Evolutionary conservation across 371 early-diverging fungal genomes (phyloP).

Genomic region (Mortierella sp.): DNA sequence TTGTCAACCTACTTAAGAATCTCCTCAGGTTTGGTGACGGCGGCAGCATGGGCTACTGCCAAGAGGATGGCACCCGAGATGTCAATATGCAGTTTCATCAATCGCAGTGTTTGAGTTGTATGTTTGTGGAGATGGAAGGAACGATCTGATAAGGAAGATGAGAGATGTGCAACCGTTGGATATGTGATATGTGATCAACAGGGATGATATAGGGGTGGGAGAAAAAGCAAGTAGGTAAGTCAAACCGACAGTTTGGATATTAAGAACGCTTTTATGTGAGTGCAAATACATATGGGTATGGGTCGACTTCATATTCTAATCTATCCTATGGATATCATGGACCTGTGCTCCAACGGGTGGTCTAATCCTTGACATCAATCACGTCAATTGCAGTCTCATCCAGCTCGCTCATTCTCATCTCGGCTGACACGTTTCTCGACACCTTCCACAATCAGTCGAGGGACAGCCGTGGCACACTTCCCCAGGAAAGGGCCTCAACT

Average conservation of each 20-base stretch:
- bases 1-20: slow-evolving; percentile 29
- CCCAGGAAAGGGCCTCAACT: slow-evolving; percentile 16
- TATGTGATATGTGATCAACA: too few relatives aligned
- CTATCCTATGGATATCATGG: not conserved
- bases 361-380: not conserved
- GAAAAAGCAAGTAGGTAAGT: too few relatives aligned
- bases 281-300: not conserved
- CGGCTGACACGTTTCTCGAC: slow-evolving; percentile 5
- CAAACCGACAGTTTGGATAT: too few relatives aligned
- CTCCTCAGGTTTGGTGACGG: slow-evolving; percentile 4
- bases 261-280: not conserved
- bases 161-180: too few relatives aligned
- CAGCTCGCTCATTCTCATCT: slow-evolving; percentile 14
- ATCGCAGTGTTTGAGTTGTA: not conserved
- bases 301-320: slow-evolving; percentile 6
- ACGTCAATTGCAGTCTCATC: slow-evolving; percentile 23
- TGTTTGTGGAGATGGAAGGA: not conserved
- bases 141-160: too few relatives aligned
- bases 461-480: not conserved
- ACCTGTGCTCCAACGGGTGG: not conserved
- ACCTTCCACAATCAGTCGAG: not conserved
- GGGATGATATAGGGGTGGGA: too few relatives aligned
- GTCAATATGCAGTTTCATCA: slow-evolving; percentile 26
- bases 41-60: not conserved
- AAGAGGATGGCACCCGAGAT: slow-evolving; percentile 24